Evolutionary conservation across 1,284 basidiomycete genomes (phyloP).

Genomic region (Heterobasidion parviporum): DNA sequence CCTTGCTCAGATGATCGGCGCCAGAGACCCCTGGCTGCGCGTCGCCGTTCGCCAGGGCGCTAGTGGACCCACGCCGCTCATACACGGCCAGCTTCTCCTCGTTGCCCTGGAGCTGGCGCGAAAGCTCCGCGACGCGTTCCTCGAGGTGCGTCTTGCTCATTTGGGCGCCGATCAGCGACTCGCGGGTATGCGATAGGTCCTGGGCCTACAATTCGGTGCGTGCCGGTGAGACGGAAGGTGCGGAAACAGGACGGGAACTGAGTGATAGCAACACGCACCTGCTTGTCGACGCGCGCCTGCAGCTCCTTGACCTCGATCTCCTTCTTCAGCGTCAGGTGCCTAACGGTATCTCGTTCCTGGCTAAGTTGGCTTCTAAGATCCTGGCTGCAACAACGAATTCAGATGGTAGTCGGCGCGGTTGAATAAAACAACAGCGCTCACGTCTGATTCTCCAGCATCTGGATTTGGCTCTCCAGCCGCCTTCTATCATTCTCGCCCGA

Average conservation of each 20-base stretch:
- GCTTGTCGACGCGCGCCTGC: constrained; percentile 66
- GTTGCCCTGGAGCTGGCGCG: constrained; percentile 64
- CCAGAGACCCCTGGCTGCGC: constrained; percentile 23
- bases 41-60: constrained; percentile 16
- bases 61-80: constrained; percentile 53
- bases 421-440: constrained; percentile 26
- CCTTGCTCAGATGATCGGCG: constrained; percentile 42
- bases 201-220: constrained; percentile 31
- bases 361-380: constrained; percentile 70
- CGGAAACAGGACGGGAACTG: not conserved
- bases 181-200: constrained; percentile 66
- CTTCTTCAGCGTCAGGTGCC: constrained; percentile 66
- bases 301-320: constrained; percentile 77
- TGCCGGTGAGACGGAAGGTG: not conserved
- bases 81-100: constrained; percentile 84
- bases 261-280: constrained; percentile 35
- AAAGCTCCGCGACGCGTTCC: constrained; percentile 66
- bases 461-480: constrained; percentile 73
- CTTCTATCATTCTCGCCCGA: constrained; percentile 74
- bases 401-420: not conserved
- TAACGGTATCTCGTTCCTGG: constrained; percentile 73
- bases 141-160: constrained; percentile 79
- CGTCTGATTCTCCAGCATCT: constrained; percentile 74
- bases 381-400: constrained; percentile 35
- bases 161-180: constrained; percentile 67